These are phyloP conservation scores for Colletotrichum lini DNA, from an alignment of 2,329 filamentous ascomycete genomes.

Conservation along the genomic window DNA sequence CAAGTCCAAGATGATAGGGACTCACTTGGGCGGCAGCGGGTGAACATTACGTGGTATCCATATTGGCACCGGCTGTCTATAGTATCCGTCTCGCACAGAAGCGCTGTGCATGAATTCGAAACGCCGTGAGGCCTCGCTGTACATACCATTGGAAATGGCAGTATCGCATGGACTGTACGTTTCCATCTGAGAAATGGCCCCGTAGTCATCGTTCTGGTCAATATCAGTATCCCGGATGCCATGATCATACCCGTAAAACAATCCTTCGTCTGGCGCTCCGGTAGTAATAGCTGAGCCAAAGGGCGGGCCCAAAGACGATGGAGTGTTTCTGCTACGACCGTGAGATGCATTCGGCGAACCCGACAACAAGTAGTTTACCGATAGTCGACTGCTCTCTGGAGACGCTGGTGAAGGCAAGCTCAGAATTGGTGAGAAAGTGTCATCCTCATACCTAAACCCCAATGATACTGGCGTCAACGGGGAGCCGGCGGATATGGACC, in stretches of 20 bases:
- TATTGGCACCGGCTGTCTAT: slow-evolving; percentile 77
- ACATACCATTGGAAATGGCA: neutral
- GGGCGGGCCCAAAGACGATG: slow-evolving; percentile 44
- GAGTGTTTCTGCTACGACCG: slow-evolving; percentile 43
- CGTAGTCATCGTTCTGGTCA: slow-evolving; percentile 78
- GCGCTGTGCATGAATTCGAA: no score
- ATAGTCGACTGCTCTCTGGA: slow-evolving; percentile 61
- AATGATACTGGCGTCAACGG: slow-evolving; percentile 59
- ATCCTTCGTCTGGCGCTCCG: slow-evolving; percentile 52
- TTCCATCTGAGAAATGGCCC: slow-evolving; percentile 68
- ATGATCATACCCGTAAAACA: slow-evolving; percentile 78
- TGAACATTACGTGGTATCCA: slow-evolving; percentile 64
- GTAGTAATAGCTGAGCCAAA: slow-evolving; percentile 28
- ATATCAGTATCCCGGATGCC: slow-evolving; percentile 80
- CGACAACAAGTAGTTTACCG: slow-evolving; percentile 76
- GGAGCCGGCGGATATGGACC: slow-evolving; percentile 49
- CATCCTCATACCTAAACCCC: slow-evolving; percentile 56
- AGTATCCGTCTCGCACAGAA: slow-evolving; percentile 70
- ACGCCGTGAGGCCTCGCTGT: neutral
- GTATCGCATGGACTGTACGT: no score
- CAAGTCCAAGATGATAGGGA: neutral
- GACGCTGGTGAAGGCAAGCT: slow-evolving; percentile 44
- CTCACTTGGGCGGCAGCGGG: slow-evolving; percentile 61
- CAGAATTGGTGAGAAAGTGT: slow-evolving; percentile 46
- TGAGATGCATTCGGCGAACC: slow-evolving; percentile 58